These are phyloP conservation scores for Perkinsus chesapeaki DNA, from an alignment of 169 alveolate species.

Conservation along the genomic window DNA sequence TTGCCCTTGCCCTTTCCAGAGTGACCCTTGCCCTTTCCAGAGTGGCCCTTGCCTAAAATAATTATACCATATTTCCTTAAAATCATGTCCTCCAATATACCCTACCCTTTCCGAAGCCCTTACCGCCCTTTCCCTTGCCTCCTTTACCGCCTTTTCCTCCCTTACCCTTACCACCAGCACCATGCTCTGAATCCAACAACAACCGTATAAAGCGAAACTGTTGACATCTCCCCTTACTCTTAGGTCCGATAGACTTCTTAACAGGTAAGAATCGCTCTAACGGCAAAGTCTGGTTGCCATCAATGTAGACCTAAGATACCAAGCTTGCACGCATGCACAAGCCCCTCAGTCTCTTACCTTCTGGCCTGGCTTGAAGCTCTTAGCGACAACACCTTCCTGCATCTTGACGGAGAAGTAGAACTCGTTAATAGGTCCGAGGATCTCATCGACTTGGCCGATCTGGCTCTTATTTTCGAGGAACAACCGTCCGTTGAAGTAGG, in stretches of 20 bases:
- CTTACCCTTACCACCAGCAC: conserved; percentile 31
- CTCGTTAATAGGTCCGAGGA: conserved; percentile 84
- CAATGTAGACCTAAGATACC: conserved; percentile 42
- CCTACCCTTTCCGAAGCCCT: conserved; percentile 34
- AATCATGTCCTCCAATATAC: not conserved
- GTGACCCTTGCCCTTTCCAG: not conserved
- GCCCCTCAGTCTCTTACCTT: conserved; percentile 31
- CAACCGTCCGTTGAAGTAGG: conserved; percentile 87
- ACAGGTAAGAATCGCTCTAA: conserved; percentile 60
- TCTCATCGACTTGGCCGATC: conserved; percentile 89
- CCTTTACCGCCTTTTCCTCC: conserved; percentile 37
- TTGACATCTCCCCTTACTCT: conserved; percentile 30
- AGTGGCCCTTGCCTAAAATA: not conserved
- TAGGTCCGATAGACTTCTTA: conserved; percentile 37
- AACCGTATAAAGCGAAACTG: conserved; percentile 12
- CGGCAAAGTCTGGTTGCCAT: conserved; percentile 72
- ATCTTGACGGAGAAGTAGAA: conserved; percentile 73
- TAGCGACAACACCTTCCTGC: conserved; percentile 68
- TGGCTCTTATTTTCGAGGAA: conserved; percentile 86
- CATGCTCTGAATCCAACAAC: conserved; percentile 14
- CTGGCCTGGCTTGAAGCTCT: conserved; percentile 60
- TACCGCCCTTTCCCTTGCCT: conserved; percentile 32
- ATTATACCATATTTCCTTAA: not conserved
- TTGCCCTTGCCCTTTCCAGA: not conserved
- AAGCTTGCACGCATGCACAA: not conserved